Conservation (phyloP, 768 basidiomycete species). For the Auricularia sp. region DNA sequence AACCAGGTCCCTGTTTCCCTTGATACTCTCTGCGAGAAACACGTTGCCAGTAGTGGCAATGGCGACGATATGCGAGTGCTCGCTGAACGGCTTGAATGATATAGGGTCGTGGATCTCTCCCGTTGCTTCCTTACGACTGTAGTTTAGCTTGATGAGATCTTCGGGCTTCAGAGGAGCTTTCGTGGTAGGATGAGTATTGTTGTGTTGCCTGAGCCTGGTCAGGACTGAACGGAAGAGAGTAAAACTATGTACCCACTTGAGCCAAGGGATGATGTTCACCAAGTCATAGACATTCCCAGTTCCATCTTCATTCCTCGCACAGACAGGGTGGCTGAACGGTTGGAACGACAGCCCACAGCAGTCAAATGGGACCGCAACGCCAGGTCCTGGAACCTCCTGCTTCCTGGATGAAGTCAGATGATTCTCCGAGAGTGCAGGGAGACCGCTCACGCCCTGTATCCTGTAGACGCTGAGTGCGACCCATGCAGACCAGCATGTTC, state of each 20-base stretch:
- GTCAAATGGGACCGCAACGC: constrained; percentile 68
- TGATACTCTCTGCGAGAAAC: constrained; percentile 83
- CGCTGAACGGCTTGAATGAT: constrained; percentile 93
- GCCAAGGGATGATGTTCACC: constrained; percentile 88
- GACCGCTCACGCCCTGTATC: constrained; percentile 63
- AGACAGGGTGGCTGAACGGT: constrained; percentile 81
- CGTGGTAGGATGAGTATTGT: too few relatives aligned
- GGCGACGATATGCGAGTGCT: constrained; percentile 91
- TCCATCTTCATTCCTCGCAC: constrained; percentile 71
- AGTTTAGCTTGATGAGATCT: constrained; percentile 65
- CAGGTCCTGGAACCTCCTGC: constrained; percentile 47
- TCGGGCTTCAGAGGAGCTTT: constrained; percentile 68
- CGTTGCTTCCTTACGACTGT: constrained; percentile 74
- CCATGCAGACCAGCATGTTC: constrained; percentile 76
- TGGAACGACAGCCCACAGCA: constrained; percentile 88
- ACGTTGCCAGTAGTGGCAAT: constrained; percentile 88
- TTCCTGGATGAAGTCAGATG: constrained; percentile 44
- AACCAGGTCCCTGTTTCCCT: constrained; percentile 77
- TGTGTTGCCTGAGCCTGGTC: constrained; percentile 66
- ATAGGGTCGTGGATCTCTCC: constrained; percentile 92
- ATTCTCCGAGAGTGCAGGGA: constrained; percentile 19
- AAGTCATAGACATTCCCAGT: constrained; percentile 79
- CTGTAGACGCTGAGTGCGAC: constrained; percentile 62
- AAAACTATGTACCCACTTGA: too few relatives aligned
- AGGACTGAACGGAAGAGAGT: constrained; percentile 10